Evolutionary conservation across 768 basidiomycete genomes (phyloP), one percentile per base, ranked within the genome.

Genomic region (Myochromella boudieri): DNA sequence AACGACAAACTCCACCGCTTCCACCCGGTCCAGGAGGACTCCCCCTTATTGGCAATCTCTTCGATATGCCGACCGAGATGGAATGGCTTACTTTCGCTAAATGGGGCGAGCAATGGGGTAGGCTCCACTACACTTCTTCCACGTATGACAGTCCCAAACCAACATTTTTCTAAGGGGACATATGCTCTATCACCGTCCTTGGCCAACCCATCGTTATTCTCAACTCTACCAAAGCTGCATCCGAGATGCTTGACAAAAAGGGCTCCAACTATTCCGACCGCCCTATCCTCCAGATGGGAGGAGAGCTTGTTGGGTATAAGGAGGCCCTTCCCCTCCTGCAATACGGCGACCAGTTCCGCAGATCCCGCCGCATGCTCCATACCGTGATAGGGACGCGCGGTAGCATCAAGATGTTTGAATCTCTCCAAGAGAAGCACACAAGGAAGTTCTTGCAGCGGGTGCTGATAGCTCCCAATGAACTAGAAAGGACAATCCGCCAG

Each of bases 401-500:
- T 2, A 55, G 66, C 12, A 61, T 75, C 44, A 58, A 60, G 7
- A 51, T 55, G 14, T 75, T 66, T 53, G 60, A 66, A 21, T 40
- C 55, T 2, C 52, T 68, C 24, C 65, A 77, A 44, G 70, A 76
- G 49, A 32, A 58, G 1, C 75, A 78, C 43, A 70, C 75, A 1
- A 68, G 60, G 5, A 61, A 60, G n/a, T 76, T 78, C 61, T 58
- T 80, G 15, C 56, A 64, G 14, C 71, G 70, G 1, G 59, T 76
- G 4, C 60, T 70, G 4, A 58, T 61, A 1, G 63, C 71, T 10
- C 72, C 76, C 1, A 55, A 58, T 2, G 61, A 66, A 14, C 57
- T 79, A 3, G 54, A 62, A 0, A 53, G 63, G 2, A 67, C 76
- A 24, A 56, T 78, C 34, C 70, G 76, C 11, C 63, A 66, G 74